Evolutionary conservation across 2,329 filamentous ascomycete species (phyloP), one percentile per base, ranked within the genome.

Genomic region (Juglanconis juglandina): DNA sequence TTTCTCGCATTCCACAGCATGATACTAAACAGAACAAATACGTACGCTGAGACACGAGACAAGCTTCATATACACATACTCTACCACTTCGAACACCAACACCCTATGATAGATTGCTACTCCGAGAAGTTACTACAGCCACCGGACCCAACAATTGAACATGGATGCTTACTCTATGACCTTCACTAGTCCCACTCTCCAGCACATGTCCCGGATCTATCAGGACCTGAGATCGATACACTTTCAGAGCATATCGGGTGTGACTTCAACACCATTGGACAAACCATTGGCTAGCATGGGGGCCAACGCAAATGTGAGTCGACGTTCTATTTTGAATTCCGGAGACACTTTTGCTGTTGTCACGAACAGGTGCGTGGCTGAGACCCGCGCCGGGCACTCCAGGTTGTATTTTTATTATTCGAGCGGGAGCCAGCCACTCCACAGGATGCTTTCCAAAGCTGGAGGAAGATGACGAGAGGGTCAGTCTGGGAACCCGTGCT

Each of bases 151-250:
- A 53, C 24, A 35, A 33, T 9, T 41, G 24, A 54, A 30, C 9
- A 82, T 83, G 81, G 80, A 83, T 72, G 78, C 79, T 78, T 79
- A 81, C 72, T 77, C 78, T 34, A 75, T 82, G 67, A 81, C 76
- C 42, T 77, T 72, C 67, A 78, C 75, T 65, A 81, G 77, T 68
- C 69, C 76, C 35, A 70, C 76, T 17, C 72, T 70, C 53, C 75
- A 77, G 64, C 71, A 70, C 58, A 73, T 76, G 33, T 82, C 80
- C 49, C 77, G 73, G 56, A 78, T 83, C 55, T 81, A 81, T 67
- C 77, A 77, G 63, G 81, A 83, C 66, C 73, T 83, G 32, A 75
- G 73, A 64, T 72, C 75, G 32, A 75, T 75, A 54, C 77, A 74
- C 51, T 69, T 73, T 32, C 71, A 73, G 48, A 75, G 68, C 61